Evolutionary conservation across 148 eudicot genomes (phyloP).

Genomic region (Talinum fruticosum): DNA sequence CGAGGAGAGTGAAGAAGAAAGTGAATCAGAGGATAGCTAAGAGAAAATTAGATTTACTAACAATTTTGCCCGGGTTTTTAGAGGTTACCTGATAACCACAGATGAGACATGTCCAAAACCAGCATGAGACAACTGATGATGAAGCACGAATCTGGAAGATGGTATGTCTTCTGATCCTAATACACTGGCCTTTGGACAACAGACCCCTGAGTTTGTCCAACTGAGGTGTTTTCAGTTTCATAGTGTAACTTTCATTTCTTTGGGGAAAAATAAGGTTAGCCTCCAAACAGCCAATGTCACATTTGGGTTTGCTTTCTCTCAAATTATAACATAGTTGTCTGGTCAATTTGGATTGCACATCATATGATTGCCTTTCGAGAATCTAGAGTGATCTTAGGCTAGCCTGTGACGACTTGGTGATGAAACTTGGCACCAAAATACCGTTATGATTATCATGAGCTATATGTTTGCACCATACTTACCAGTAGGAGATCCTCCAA

Average conservation of each 20-base stretch:
- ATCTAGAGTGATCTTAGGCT: no score
- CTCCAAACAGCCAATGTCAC: not conserved
- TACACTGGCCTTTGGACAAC: not conserved
- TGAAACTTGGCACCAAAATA: no score
- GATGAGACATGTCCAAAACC: not conserved
- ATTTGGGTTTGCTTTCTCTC: not conserved
- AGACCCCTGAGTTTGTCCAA: not conserved
- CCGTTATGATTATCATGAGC: no score
- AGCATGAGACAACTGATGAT: not conserved
- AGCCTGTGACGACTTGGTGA: no score
- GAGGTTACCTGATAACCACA: not conserved
- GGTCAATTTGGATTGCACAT: not conserved
- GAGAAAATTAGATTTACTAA: slow-evolving; percentile 32
- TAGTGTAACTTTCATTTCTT: not conserved
- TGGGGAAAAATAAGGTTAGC: not conserved
- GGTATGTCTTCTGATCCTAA: not conserved
- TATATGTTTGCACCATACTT: no score
- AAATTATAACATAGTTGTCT: not conserved
- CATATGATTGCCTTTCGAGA: no score
- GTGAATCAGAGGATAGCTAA: slow-evolving; percentile 57
- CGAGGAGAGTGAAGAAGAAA: slow-evolving; percentile 65
- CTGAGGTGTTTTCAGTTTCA: not conserved
- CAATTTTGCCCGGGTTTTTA: not conserved
- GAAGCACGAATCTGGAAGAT: not conserved
- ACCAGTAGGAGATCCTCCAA: no score